These are phyloP conservation scores for Mortierella claussenii DNA, from an alignment of 192 early-diverging fungal species.

Conservation along the genomic window DNA sequence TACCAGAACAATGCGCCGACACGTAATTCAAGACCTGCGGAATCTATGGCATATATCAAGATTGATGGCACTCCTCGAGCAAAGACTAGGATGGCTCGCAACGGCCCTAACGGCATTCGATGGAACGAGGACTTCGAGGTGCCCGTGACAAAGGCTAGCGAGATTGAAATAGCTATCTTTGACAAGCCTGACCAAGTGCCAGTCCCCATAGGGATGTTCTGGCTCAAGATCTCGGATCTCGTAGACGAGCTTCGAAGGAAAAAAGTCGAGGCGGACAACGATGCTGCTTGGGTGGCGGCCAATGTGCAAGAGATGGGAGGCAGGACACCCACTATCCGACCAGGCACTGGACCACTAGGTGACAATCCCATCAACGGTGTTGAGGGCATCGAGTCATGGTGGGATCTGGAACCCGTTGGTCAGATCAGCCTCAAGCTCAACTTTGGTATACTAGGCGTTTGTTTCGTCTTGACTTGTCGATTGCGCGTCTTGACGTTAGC, in stretches of 20 bases:
- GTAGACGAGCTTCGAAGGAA: constrained; percentile 84
- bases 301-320: constrained; percentile 31
- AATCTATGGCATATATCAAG: constrained; percentile 82
- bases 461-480: too few relatives aligned
- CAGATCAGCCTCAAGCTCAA: constrained; percentile 89
- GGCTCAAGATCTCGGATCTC: constrained; percentile 95
- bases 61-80: constrained; percentile 84
- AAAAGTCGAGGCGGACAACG: constrained; percentile 75
- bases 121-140: constrained; percentile 92
- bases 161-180: constrained; percentile 92
- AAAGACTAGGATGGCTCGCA: constrained; percentile 73
- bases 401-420: constrained; percentile 94
- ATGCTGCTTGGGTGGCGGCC: constrained; percentile 64
- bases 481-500: too few relatives aligned
- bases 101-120: constrained; percentile 61
- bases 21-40: constrained; percentile 68
- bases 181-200: constrained; percentile 78
- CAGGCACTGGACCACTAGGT: constrained; percentile 46
- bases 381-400: constrained; percentile 80
- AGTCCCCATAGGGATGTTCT: constrained; percentile 85
- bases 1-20: constrained; percentile 67
- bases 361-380: constrained; percentile 53
- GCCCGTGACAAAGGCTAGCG: constrained; percentile 88
- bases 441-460: too few relatives aligned
- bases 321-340: constrained; percentile 18